These are phyloP conservation scores for Suhomyces choctaworum DNA, from an alignment of 1,139 yeast genomes.

Conservation along the genomic window DNA sequence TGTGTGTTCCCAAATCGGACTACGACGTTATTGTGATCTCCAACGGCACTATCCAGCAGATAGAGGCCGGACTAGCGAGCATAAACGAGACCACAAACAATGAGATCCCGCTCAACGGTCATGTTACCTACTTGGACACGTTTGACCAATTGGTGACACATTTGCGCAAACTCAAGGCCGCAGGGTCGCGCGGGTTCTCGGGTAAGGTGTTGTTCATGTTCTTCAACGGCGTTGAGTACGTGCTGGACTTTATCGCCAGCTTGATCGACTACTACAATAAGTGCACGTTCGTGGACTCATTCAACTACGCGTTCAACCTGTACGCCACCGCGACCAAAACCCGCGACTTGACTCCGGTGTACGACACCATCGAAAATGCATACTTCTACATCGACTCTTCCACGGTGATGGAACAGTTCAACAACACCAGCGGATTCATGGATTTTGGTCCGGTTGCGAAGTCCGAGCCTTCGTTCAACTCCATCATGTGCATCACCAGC, in stretches of 20 bases:
- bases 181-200: slow-evolving; percentile 17
- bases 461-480: slow-evolving; percentile 23
- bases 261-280: slow-evolving; percentile 29
- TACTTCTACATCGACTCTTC: slow-evolving; percentile 40
- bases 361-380: slow-evolving; percentile 25
- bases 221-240: slow-evolving; percentile 37
- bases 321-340: slow-evolving; percentile 8
- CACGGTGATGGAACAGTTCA: slow-evolving; percentile 15
- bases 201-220: slow-evolving; percentile 44
- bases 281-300: slow-evolving; percentile 11
- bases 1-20: slow-evolving; percentile 35
- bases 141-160: slow-evolving; percentile 26
- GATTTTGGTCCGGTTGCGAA: slow-evolving; percentile 8
- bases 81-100: slow-evolving; percentile 27
- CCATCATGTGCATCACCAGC: slow-evolving; percentile 34
- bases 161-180: slow-evolving; percentile 11
- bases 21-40: slow-evolving; percentile 39
- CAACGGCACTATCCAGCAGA: slow-evolving; percentile 36
- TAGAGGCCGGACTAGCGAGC: slow-evolving; percentile 29
- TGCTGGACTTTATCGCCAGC: slow-evolving; percentile 34
- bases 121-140: slow-evolving; percentile 29
- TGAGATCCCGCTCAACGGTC: slow-evolving; percentile 29
- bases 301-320: slow-evolving; percentile 11
- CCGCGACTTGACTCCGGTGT: slow-evolving; percentile 11
- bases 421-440: neutral